Evolutionary conservation across 352 stramenopile genomes (phyloP).

Genomic region (Phytophthora podocarpi): DNA sequence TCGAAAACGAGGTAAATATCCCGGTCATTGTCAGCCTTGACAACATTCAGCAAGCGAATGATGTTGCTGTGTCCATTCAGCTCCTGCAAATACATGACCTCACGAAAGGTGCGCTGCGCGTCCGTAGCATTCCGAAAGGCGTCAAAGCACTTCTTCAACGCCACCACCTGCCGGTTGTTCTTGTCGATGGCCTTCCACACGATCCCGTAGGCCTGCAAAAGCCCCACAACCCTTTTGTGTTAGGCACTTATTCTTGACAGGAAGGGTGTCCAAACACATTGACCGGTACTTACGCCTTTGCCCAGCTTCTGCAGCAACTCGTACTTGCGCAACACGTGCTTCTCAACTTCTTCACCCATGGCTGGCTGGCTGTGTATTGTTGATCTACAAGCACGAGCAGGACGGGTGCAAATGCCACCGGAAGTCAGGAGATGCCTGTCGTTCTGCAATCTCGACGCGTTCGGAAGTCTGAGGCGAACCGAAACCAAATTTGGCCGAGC

Average conservation of each 20-base stretch:
- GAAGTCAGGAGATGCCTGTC: constrained; percentile 15
- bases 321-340: constrained; percentile 93
- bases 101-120: constrained; percentile 94
- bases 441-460: background rate
- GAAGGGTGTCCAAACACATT: background rate
- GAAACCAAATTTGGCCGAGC: constrained; percentile 31
- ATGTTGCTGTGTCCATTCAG: constrained; percentile 94
- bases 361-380: background rate
- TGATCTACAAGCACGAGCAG: background rate
- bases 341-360: constrained; percentile 94
- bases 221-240: constrained; percentile 3
- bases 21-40: constrained; percentile 95
- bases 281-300: constrained; percentile 78
- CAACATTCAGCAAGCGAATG: constrained; percentile 92
- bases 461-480: constrained; percentile 5
- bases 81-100: constrained; percentile 97
- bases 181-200: constrained; percentile 98
- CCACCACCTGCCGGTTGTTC: constrained; percentile 87
- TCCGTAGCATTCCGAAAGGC: constrained; percentile 96
- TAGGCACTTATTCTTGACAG: background rate
- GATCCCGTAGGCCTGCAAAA: constrained; percentile 91
- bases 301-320: constrained; percentile 94
- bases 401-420: background rate
- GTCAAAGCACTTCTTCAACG: constrained; percentile 97
- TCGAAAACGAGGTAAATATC: constrained; percentile 98